Percentiles rank a stretch among this genome's conserved stretches.
phyloP scores from a whole-genome alignment of 78 protist genomes.

The Dictyostelium capitatum region DNA sequence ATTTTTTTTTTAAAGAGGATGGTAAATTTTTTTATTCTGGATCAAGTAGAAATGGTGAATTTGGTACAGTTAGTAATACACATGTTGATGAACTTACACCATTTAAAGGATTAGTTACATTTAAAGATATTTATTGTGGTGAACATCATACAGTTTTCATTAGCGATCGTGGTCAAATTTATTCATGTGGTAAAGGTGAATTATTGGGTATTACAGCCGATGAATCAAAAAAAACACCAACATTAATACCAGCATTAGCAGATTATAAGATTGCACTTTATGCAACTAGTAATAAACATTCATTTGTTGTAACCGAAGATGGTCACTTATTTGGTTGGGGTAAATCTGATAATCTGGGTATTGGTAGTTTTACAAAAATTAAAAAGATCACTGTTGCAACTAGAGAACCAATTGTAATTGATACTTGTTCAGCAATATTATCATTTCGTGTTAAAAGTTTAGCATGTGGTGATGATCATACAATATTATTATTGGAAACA shows the following conservation, averaged over 20 bases:
- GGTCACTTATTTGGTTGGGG: slow-evolving; percentile 74
- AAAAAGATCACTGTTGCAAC: slow-evolving; percentile 14
- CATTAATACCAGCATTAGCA: slow-evolving; percentile 16
- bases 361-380: slow-evolving; percentile 53
- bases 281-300: slow-evolving; percentile 31
- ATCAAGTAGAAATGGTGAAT: slow-evolving; percentile 49
- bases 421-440: slow-evolving; percentile 6
- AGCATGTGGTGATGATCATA: slow-evolving; percentile 77
- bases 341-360: slow-evolving; percentile 41
- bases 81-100: slow-evolving; percentile 21
- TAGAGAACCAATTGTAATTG: slow-evolving; percentile 40
- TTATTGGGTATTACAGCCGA: slow-evolving; percentile 13
- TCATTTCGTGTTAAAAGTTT: not conserved
- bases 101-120: slow-evolving; percentile 2
- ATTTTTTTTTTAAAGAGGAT: no score
- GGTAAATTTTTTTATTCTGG: slow-evolving; percentile 49
- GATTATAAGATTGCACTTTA: slow-evolving; percentile 7
- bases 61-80: slow-evolving; percentile 16
- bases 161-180: slow-evolving; percentile 24
- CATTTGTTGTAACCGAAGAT: slow-evolving; percentile 17
- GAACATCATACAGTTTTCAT: slow-evolving; percentile 29
- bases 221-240: slow-evolving; percentile 48
- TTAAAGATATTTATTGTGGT: slow-evolving; percentile 8
- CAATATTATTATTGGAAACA: slow-evolving; percentile 26
- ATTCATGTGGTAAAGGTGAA: slow-evolving; percentile 33